Base-by-base conservation (phyloP, 768 basidiomycete species). In the Nidula microcarpa region DNA sequence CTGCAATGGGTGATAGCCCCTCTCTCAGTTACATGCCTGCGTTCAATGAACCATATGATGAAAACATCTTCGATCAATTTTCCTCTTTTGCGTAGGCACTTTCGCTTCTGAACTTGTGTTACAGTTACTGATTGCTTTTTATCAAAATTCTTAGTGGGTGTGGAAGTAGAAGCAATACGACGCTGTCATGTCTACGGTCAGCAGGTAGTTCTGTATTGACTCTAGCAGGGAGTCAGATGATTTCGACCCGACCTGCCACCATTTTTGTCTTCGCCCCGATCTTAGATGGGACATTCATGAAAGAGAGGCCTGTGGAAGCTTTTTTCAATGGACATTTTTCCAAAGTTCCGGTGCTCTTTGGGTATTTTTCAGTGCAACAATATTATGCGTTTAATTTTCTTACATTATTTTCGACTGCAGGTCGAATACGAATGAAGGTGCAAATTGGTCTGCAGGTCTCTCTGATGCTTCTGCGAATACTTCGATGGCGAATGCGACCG, bases 1-100 rank as follows among this genome's bases (percentile, higher is more conserved):
- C 69, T 13, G 72, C 71, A 6, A 75, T 77, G 68, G 75, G 71
- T 5, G 74, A 76, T 55, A 76, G 74, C 50, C 73, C 75, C 3
- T 72, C 75, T 3, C 58, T 73, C n/a, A 69, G 62, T 55, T 73
- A 64, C 52, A 58, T 66, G 45, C 72, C 74, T 1, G 44, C 58
- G 4, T 72, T 65, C 57, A 59, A 63, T 39, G 68, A 67, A 48
- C 34, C 67, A 1, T 75, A 73, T 54, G 63, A 66, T 32, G 65
- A 73, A 49, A 63, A 53, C 33, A 62, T 76, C 5, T 77, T 70
- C 35, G 51, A 63, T 0, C 64, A 74, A 55, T 74, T 72, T 52
- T 61, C 65, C 14, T 51, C 57, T 23, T 60, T 71, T 49, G 72
- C 68, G 75, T 77, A 57, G 49, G 73, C 47, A 23, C 13, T 51